A percentile compares a stretch with the other conserved stretches of the same genome.
Evolutionary conservation across 1,284 basidiomycete genomes (phyloP).

Genomic region (Ganoderma multipileum): DNA sequence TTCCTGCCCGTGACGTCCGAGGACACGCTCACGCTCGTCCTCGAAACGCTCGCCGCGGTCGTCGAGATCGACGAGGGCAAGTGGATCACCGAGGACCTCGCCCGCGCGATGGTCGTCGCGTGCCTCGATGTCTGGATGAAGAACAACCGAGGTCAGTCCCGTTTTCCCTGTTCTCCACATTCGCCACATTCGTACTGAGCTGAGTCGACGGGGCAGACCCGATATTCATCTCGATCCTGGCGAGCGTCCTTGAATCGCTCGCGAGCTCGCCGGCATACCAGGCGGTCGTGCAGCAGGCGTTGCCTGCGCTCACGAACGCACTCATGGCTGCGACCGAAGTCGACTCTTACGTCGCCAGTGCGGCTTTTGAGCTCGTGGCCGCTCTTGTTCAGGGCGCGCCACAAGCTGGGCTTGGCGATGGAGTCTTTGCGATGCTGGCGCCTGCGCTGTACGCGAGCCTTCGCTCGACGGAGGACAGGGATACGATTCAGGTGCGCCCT

Average conservation of each 20-base stretch:
- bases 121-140: slow-evolving; percentile 84
- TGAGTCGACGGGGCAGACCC: slow-evolving; percentile 64
- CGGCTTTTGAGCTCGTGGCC: slow-evolving; percentile 84
- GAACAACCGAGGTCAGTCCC: slow-evolving; percentile 75
- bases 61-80: slow-evolving; percentile 76
- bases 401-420: slow-evolving; percentile 73
- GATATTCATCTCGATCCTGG: slow-evolving; percentile 85
- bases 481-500: slow-evolving; percentile 76
- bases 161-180: background rate
- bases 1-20: slow-evolving; percentile 84
- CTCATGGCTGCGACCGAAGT: slow-evolving; percentile 64
- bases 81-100: slow-evolving; percentile 72
- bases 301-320: slow-evolving; percentile 75
- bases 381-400: slow-evolving; percentile 73
- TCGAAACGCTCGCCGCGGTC: slow-evolving; percentile 86
- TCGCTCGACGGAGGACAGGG: slow-evolving; percentile 76
- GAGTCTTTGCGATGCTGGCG: slow-evolving; percentile 78
- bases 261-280: slow-evolving; percentile 71
- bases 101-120: slow-evolving; percentile 67
- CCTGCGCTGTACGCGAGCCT: slow-evolving; percentile 78
- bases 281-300: slow-evolving; percentile 72
- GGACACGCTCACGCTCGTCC: slow-evolving; percentile 89
- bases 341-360: slow-evolving; percentile 75
- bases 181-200: background rate
- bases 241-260: slow-evolving; percentile 81